Base-by-base conservation (phyloP, 2,329 filamentous ascomycete genomes). In the Anthostomella pinea region DNA sequence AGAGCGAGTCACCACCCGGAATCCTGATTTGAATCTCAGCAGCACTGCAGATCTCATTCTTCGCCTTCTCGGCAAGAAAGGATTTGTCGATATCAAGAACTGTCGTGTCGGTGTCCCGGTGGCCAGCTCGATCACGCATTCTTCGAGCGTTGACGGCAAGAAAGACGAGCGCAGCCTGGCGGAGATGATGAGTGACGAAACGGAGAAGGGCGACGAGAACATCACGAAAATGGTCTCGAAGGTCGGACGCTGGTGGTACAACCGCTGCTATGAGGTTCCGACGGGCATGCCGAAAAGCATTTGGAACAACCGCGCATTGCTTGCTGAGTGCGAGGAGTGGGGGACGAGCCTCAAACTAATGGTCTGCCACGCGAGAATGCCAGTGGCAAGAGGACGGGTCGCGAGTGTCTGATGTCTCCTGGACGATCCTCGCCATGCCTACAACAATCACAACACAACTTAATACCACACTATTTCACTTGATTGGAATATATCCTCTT, bases 171-270 rank as follows among this genome's bases (percentile, higher is more conserved):
- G 73, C 14, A 77, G 70, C 45, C 67, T 89, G 2, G 79, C 81
- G 1, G 85, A 89, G 54, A 79, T 88, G 65, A 83, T 88, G 63
- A 80, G 74, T 19, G 82, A 87, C 47, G 73, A 81, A 22, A 76
- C 78, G n/a, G 72, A 79, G 0, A 69, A 76, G 10, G 83, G 85
- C 15, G 88, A 95, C 49, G 87, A 89, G 56, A 83, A 81, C 48
- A 95, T 97, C 56, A 87, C 88, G 10, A 90, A 87, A 56, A 95
- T 95, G 73, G 89, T 97, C 15, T 85, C 89, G 11, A 84, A 82
- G 45, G 91, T 97, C 8, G 91, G 89, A 2, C 77, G 93, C 27
- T 97, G 91, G 88, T 98, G 93, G 93, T 97, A 95, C 64, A 86
- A 81, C 8, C 80, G 85, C 34, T 96, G 91, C 68, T 97, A 96